Base-by-base conservation (phyloP, 2,329 filamentous ascomycete genomes). In the Diaporthe vaccinii region DNA sequence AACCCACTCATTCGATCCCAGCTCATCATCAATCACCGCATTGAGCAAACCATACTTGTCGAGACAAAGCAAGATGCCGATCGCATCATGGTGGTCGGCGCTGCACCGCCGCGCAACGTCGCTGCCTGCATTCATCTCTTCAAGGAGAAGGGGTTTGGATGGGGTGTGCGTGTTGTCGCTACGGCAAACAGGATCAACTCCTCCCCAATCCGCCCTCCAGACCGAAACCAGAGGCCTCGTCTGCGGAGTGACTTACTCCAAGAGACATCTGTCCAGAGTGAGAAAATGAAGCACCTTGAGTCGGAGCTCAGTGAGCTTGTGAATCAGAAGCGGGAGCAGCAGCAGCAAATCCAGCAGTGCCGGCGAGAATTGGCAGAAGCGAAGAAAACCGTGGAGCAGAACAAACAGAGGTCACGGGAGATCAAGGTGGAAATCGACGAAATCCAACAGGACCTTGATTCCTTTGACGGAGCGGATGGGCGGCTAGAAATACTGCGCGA, bases 31-130 rank as follows among this genome's bases (percentile, higher is more conserved):
- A 93, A 92, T 77, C 90, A 95, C 79, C 85, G 86, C 9, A 95
- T 98, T 71, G 97, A 99, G 77, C 96, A 98, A 82, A 91, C 93
- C 10, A 90, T 98, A 8, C 87, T 99, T 0, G 91, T 98, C 72
- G 87, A 92, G 73, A 87, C 93, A 41, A 87, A 94, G 39, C 83
- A 87, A 1, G 89, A 94, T 74, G 97, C 93, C 1, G 87, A 93
- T 58, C 85, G 87, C 5, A 89, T 94, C 61, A 94, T 98, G 89
- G 91, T 93, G 76, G 87, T 89, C 72, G 87, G 86, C 31, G 85
- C 85, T 55, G 86, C 86, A n/a, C 91, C 93, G 1, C 75, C 75
- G 31, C 87, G 84, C 20, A 96, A 98, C 77, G 94, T 96, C 15
- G 90, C 87, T 72, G 90, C 91, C 74, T 96, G 94, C 78, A 91